phyloP scores from a whole-genome alignment of 2,329 filamentous ascomycete genomes.

The Beauveria caledonica region DNA sequence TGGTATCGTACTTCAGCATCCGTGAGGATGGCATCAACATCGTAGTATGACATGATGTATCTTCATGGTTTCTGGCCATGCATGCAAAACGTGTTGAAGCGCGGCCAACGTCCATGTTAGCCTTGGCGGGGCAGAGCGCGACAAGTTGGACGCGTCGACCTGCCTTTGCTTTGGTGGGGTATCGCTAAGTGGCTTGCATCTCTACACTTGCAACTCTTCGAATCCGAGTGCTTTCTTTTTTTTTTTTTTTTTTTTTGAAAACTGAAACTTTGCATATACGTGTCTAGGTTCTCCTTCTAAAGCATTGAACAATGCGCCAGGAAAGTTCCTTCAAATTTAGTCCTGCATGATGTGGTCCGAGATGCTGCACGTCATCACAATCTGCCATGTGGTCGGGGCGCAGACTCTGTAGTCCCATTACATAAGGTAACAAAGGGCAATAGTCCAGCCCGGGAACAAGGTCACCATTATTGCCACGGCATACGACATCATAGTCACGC shows the following conservation, averaged over 20 bases:
- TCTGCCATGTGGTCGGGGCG: too few species aligned
- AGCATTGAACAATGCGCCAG: too few species aligned
- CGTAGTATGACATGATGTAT: constrained; percentile 64
- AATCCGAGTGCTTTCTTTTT: too few species aligned
- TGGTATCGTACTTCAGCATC: constrained; percentile 63
- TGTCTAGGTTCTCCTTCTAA: too few species aligned
- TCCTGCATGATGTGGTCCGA: too few species aligned
- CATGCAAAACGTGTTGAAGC: neutral
- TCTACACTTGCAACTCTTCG: neutral
- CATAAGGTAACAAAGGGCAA: neutral
- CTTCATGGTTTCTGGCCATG: neutral
- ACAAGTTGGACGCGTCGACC: neutral
- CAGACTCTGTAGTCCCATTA: too few species aligned
- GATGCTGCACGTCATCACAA: too few species aligned
- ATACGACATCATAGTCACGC: constrained; percentile 13
- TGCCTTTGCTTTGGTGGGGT: neutral
- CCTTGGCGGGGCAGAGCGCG: constrained; percentile 5
- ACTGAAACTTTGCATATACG: too few species aligned
- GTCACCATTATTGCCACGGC: constrained; percentile 13
- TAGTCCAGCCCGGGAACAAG: constrained; percentile 14
- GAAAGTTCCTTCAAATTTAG: too few species aligned
- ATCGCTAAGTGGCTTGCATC: neutral
- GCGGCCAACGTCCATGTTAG: neutral
- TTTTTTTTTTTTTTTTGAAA: too few species aligned
- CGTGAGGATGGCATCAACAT: constrained; percentile 75